Conservation (phyloP, 257 asterid species). For the Fraxinus pennsylvanica region DNA sequence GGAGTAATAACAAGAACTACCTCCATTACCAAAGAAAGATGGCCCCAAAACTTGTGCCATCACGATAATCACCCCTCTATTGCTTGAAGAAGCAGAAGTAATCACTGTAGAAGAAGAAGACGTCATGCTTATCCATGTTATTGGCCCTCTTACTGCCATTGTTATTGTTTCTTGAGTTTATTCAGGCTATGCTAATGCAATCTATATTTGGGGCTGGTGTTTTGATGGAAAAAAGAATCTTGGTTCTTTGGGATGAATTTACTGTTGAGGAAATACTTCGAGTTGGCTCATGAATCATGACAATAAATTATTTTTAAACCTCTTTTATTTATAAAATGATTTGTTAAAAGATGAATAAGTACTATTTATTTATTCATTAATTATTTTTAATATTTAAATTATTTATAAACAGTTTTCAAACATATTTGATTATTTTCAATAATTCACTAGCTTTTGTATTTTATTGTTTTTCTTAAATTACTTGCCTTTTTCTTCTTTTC, state of each 20-base stretch:
- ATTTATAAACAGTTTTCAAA: too few species aligned
- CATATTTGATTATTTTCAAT: too few species aligned
- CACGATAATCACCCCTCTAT: slow-evolving; percentile 35
- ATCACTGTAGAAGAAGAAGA: slow-evolving; percentile 49
- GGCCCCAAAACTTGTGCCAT: slow-evolving; percentile 45
- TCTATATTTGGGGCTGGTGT: not conserved
- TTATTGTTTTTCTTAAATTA: too few species aligned
- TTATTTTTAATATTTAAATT: too few species aligned
- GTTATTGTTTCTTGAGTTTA: slow-evolving; percentile 3
- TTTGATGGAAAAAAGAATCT: not conserved
- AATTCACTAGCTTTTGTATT: too few species aligned
- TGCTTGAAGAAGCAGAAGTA: slow-evolving; percentile 52
- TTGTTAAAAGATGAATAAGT: too few species aligned
- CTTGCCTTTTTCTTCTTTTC: too few species aligned
- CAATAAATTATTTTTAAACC: too few species aligned
- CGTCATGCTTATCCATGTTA: slow-evolving; percentile 53
- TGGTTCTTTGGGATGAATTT: not conserved
- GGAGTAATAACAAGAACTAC: slow-evolving; percentile 36
- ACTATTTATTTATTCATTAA: too few species aligned
- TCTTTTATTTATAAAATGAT: too few species aligned
- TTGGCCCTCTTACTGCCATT: slow-evolving; percentile 65
- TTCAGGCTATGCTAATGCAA: not conserved
- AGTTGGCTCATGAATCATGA: not conserved
- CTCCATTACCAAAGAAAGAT: slow-evolving; percentile 72
- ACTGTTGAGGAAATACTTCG: not conserved